These are phyloP conservation scores for Zygosaccharomyces bailii DNA, from an alignment of 805 yeast genomes.

Conservation along the genomic window DNA sequence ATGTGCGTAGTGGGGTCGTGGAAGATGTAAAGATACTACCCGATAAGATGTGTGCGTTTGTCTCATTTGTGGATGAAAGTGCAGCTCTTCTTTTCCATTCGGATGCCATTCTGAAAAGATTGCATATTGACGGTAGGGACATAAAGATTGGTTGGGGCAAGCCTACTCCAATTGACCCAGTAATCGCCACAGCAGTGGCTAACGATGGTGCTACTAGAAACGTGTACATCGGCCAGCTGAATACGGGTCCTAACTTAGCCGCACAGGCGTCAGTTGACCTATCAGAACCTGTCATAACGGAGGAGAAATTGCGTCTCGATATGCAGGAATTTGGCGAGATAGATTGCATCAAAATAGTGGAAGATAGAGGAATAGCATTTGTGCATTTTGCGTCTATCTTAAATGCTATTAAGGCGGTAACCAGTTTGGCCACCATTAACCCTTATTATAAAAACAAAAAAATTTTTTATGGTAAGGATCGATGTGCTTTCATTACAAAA, in stretches of 20 bases:
- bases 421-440: constrained; percentile 58
- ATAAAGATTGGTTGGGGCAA: constrained; percentile 93
- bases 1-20: constrained; percentile 85
- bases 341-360: constrained; percentile 76
- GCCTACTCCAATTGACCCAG: constrained; percentile 67
- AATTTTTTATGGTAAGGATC: constrained; percentile 88
- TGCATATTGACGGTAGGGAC: constrained; percentile 75
- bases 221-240: constrained; percentile 80
- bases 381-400: constrained; percentile 84
- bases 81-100: constrained; percentile 90
- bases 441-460: constrained; percentile 72
- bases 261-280: constrained; percentile 19
- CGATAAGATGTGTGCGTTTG: constrained; percentile 81
- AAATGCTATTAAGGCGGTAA: constrained; percentile 83
- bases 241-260: constrained; percentile 41
- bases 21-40: constrained; percentile 79
- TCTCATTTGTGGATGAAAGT: constrained; percentile 84
- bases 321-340: constrained; percentile 73
- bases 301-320: constrained; percentile 63
- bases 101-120: constrained; percentile 81
- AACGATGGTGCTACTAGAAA: constrained; percentile 91
- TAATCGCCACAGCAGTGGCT: constrained; percentile 70
- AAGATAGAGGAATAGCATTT: constrained; percentile 83
- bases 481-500: constrained; percentile 91
- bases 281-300: constrained; percentile 39